Evolutionary conservation across 2,329 filamentous ascomycete species (phyloP).

Genomic region (Celoporthe dispersa): DNA sequence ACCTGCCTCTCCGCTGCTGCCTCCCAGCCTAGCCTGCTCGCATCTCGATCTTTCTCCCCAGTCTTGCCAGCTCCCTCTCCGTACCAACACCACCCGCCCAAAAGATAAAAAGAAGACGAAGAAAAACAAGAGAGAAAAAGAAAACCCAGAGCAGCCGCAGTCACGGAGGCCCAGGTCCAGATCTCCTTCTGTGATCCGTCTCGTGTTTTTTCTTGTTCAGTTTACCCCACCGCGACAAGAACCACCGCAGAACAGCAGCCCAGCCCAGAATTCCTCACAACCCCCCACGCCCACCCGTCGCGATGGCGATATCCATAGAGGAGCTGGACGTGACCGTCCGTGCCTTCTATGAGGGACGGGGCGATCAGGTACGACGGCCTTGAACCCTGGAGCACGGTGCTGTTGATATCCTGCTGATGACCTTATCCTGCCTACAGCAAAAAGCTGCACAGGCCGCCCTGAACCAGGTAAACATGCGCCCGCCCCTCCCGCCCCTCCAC

Average conservation of each 20-base stretch:
- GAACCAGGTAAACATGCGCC: constrained; percentile 73
- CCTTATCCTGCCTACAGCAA: constrained; percentile 67
- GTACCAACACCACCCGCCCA: constrained; percentile 12
- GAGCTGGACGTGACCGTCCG: constrained; percentile 97
- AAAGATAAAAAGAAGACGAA: background rate
- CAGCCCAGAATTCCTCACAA: constrained; percentile 22
- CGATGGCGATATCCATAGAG: constrained; percentile 75
- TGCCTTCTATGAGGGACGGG: constrained; percentile 96
- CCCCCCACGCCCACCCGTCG: constrained; percentile 26
- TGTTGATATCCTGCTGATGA: constrained; percentile 41
- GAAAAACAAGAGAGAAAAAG: background rate
- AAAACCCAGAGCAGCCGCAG: background rate
- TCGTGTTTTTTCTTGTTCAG: constrained; percentile 10
- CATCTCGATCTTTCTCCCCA: constrained; percentile 20
- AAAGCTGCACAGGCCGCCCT: constrained; percentile 91
- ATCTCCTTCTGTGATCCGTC: constrained; percentile 9
- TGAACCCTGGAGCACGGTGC: constrained; percentile 23
- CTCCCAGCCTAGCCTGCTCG: constrained; percentile 17
- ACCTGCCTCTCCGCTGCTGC: constrained; percentile 21
- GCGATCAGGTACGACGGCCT: constrained; percentile 73
- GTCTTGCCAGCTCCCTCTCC: constrained; percentile 17
- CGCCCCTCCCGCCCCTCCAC: constrained; percentile 29
- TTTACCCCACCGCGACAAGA: constrained; percentile 16
- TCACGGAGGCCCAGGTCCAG: constrained; percentile 4
- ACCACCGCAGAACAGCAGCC: constrained; percentile 7